phyloP scores from a whole-genome alignment of 2,329 filamentous ascomycete genomes.

The Ophiostoma sp. region DNA sequence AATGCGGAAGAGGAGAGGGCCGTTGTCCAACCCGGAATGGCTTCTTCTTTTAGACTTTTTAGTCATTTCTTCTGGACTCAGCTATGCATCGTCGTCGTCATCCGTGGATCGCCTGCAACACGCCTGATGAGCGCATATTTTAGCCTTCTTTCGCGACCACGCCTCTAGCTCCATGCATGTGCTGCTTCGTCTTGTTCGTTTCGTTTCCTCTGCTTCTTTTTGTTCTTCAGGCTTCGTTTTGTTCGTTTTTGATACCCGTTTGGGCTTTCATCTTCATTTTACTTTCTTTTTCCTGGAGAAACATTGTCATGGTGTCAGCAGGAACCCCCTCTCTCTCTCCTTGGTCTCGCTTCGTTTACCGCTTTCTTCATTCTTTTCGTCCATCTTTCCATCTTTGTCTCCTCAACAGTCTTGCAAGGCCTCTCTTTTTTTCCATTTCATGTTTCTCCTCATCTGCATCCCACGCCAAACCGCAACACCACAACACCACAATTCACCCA shows the following conservation, averaged over 20 bases:
- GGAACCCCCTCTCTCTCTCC: not conserved
- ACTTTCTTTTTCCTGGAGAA: too few species aligned
- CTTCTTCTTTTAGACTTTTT: not conserved
- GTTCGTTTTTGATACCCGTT: not conserved
- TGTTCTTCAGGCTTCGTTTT: not conserved
- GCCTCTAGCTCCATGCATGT: constrained; percentile 7
- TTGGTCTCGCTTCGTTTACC: constrained; percentile 3
- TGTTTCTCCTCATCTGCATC: constrained; percentile 10
- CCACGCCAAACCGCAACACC: not conserved
- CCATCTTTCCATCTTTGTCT: not conserved
- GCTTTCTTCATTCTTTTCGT: not conserved
- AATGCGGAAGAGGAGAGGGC: not conserved
- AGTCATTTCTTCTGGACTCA: too few species aligned
- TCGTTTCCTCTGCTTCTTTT: not conserved
- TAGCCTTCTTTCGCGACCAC: not conserved
- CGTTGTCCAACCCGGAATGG: not conserved
- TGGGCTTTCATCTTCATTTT: not conserved
- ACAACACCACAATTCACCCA: not conserved
- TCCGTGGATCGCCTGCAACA: not conserved
- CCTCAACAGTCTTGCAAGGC: not conserved
- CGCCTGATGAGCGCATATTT: not conserved
- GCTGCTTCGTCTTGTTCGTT: not conserved
- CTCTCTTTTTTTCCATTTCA: constrained; percentile 1
- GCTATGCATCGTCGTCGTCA: not conserved
- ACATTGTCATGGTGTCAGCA: too few species aligned